Conservation (phyloP, 306 rosid genomes). For the Lathyrus sativus region DNA sequence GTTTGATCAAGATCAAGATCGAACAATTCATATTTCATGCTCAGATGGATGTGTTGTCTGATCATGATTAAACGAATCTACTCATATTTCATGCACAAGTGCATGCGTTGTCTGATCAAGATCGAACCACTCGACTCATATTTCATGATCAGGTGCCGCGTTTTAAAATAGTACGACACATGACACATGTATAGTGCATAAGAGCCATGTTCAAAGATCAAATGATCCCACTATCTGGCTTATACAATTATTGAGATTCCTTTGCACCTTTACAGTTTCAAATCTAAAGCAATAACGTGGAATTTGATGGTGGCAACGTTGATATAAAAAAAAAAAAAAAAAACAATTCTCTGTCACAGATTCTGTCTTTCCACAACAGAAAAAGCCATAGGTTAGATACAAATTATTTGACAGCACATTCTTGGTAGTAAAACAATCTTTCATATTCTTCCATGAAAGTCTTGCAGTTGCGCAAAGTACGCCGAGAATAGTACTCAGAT, state of each 20-base stretch:
- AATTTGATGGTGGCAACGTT: conserved; percentile 28
- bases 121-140: background rate
- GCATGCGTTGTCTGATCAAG: background rate
- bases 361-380: conserved; percentile 34
- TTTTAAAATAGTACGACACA: background rate
- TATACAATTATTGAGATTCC: conserved; percentile 38
- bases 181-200: background rate
- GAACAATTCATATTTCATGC: background rate
- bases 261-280: conserved; percentile 34
- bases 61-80: background rate
- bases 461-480: background rate
- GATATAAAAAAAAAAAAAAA: background rate
- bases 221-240: conserved; percentile 40
- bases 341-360: conserved; percentile 22
- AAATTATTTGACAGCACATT: conserved; percentile 36
- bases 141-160: too few species aligned
- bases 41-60: too few species aligned
- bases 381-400: conserved; percentile 34
- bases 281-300: conserved; percentile 12
- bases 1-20: background rate
- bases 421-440: conserved; percentile 29
- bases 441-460: conserved; percentile 8
- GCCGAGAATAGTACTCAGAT: conserved; percentile 1
- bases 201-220: conserved; percentile 13
- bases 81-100: too few species aligned